A percentile compares a stretch with the other conserved stretches of the same genome.
phyloP scores from a whole-genome alignment of 768 basidiomycete genomes.

The Auriscalpium microsporum region DNA sequence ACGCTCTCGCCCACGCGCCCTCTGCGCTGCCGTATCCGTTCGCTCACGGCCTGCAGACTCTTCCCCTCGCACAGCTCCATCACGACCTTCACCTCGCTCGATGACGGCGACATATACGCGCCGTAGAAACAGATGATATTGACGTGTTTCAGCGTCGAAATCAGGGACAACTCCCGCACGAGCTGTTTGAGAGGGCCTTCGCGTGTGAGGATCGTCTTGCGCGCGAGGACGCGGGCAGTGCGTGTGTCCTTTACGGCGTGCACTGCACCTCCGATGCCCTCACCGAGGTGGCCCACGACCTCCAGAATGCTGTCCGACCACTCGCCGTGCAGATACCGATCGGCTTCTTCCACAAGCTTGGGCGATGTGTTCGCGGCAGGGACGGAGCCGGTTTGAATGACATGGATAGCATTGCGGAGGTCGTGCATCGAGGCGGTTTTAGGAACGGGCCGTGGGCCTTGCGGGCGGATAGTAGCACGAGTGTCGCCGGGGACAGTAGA shows the following conservation, averaged over 20 bases:
- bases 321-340: conserved; percentile 7
- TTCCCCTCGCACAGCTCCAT: conserved; percentile 82
- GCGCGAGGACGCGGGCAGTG: conserved; percentile 70
- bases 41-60: conserved; percentile 75
- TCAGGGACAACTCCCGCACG: conserved; percentile 78
- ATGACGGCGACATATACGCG: conserved; percentile 71
- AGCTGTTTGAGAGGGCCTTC: conserved; percentile 84
- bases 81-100: conserved; percentile 82
- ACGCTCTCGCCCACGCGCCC: conserved; percentile 74
- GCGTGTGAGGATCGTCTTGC: conserved; percentile 82
- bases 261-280: conserved; percentile 88
- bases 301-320: conserved; percentile 64
- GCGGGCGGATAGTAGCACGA: neutral
- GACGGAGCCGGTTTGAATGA: neutral
- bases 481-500: neutral
- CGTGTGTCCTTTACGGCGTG: conserved; percentile 77
- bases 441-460: neutral
- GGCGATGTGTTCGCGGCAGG: no score
- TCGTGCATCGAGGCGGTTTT: neutral
- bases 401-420: neutral
- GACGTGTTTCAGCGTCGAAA: conserved; percentile 64
- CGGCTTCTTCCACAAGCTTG: neutral
- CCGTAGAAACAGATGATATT: conserved; percentile 87
- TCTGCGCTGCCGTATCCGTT: conserved; percentile 62
- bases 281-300: conserved; percentile 65